These are phyloP conservation scores for Croton laevigatus DNA, from an alignment of 441 rosid species.

Conservation along the genomic window DNA sequence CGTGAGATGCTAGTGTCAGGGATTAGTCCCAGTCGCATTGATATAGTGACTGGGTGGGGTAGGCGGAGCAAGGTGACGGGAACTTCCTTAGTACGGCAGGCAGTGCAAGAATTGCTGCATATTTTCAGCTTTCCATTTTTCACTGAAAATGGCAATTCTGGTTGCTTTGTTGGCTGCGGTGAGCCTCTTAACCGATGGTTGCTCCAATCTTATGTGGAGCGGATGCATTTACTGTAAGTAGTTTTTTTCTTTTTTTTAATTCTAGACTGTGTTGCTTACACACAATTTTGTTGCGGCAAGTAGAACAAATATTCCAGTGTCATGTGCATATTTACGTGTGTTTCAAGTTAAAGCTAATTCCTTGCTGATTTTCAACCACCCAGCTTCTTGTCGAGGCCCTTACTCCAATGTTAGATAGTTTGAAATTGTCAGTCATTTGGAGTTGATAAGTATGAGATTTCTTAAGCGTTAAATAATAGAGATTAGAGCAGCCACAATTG, in stretches of 20 bases:
- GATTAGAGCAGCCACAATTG: background rate
- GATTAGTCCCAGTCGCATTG: conserved; percentile 65
- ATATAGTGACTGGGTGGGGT: conserved; percentile 96
- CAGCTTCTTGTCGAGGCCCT: background rate
- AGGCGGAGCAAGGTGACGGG: conserved; percentile 87
- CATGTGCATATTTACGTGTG: background rate
- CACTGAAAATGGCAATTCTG: conserved; percentile 74
- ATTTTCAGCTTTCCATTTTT: conserved; percentile 79
- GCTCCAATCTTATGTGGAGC: conserved; percentile 71
- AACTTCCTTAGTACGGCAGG: conserved; percentile 71
- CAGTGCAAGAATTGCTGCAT: conserved; percentile 71
- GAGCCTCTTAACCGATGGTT: conserved; percentile 75
- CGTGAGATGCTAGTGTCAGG: conserved; percentile 64
- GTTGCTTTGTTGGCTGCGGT: conserved; percentile 86
- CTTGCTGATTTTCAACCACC: conserved; percentile 9
- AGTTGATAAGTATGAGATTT: background rate
- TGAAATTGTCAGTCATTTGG: background rate
- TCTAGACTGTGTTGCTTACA: background rate
- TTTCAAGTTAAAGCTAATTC: conserved; percentile 12
- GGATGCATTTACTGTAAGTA: conserved; percentile 80
- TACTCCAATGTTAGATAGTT: background rate
- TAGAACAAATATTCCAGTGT: conserved; percentile 8
- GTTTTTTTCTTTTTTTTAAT: background rate
- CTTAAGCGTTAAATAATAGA: background rate
- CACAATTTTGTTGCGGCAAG: conserved; percentile 31